Evolutionary conservation across 2,329 filamentous ascomycete species (phyloP).

Genomic region (Aureobasidium melanogenum): DNA sequence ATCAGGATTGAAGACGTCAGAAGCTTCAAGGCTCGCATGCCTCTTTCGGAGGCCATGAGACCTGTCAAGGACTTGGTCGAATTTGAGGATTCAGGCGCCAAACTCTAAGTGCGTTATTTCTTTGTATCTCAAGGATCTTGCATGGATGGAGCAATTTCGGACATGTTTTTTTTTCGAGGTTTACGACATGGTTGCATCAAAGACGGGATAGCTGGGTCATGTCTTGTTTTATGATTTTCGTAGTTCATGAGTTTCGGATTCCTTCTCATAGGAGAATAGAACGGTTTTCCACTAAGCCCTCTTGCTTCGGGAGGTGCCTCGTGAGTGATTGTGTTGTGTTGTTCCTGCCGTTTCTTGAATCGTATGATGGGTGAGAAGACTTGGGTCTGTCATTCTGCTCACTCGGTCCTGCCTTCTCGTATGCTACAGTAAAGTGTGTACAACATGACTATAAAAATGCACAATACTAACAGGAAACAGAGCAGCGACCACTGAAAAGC

Average conservation of each 20-base stretch:
- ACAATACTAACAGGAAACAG: too few species aligned
- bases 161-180: neutral
- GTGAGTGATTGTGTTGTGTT: neutral
- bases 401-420: neutral
- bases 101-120: conserved; percentile 42
- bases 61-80: conserved; percentile 68
- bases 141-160: neutral
- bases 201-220: neutral
- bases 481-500: too few species aligned
- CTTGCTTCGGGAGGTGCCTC: neutral
- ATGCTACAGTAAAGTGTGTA: too few species aligned
- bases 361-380: too few species aligned
- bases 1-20: conserved; percentile 68
- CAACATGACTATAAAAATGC: too few species aligned
- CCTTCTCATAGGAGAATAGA: neutral
- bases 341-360: neutral
- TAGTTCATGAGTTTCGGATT: neutral
- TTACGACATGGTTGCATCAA: conserved; percentile 9
- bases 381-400: neutral
- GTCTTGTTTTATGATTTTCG: neutral
- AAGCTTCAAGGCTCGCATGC: conserved; percentile 67
- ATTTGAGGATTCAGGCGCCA: conserved; percentile 78
- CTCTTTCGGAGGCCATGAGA: conserved; percentile 62
- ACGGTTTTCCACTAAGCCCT: neutral
- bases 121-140: neutral